Base-by-base conservation (phyloP, 1,284 basidiomycete species). In the Taiwanofungus camphoratus region DNA sequence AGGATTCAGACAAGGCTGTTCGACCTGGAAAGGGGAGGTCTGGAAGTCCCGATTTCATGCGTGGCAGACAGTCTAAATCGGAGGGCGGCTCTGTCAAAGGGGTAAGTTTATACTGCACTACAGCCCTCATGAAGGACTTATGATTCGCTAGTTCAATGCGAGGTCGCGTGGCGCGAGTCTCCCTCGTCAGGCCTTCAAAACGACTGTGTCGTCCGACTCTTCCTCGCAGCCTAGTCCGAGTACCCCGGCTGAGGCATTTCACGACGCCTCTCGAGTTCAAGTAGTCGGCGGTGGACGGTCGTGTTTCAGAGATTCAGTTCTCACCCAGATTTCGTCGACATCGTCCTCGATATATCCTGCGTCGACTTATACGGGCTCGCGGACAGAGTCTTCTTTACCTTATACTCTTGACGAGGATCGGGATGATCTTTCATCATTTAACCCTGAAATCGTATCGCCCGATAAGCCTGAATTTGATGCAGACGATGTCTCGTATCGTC, bases 401-500 rank as follows among this genome's bases (percentile, higher is more conserved):
- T 70, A 64, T 52, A 80, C 77, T 39, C 64, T 77, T 42, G 61
- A 63, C 12, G 66, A 70, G 40, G 68, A 71, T 44, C 59, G 64
- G 21, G 70, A 71, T 19, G 65, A 70, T 27, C 58, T 69, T 22
- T 65, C 71, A 15, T 69, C 73, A 12, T 65, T 76, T 27, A 73
- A 73, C 51, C 69, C 79, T 1, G 70, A 68, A 33, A 59, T 60
- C 32, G 54, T 57, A 4, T 66, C 57, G 19, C 54, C 52, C 9
- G 46, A 66, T 36, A 62, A 71, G 30, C 67, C 76, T 42, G 73
- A 75, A 36, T 84, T 82, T 55, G 79, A 87, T 53, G 71, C 74
- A 15, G 87, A 90, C 61, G 87, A 90, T 55, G 86, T 90, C 26
- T 80, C 85, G 19, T 85, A 87, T 64, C 82, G 87, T 20, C 74